Percentiles rank a stretch among this genome's conserved stretches.
These are phyloP conservation scores for Phaeosphaeriaceae sp. DNA, from an alignment of 2,329 filamentous ascomycete genomes.

Conservation along the genomic window DNA sequence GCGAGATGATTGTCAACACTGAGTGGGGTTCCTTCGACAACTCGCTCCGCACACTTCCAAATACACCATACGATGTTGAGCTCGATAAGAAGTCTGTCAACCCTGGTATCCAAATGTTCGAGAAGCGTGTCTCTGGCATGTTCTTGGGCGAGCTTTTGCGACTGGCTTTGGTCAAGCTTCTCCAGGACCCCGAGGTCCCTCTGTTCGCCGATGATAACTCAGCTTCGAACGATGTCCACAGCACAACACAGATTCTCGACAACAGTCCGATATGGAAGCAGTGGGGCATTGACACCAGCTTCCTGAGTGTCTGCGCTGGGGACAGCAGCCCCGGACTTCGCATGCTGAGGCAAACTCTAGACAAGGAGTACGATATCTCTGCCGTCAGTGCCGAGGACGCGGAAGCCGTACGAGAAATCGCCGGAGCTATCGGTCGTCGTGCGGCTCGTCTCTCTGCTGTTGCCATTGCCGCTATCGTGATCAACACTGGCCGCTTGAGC, in stretches of 20 bases:
- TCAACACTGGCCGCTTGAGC: slow-evolving; percentile 77
- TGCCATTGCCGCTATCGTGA: slow-evolving; percentile 82
- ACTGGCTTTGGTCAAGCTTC: slow-evolving; percentile 74
- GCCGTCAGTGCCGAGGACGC: slow-evolving; percentile 84
- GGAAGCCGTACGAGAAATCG: slow-evolving; percentile 83
- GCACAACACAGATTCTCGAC: slow-evolving; percentile 67
- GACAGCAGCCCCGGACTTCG: slow-evolving; percentile 77
- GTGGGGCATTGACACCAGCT: slow-evolving; percentile 91
- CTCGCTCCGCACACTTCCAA: slow-evolving; percentile 84
- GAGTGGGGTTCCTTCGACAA: slow-evolving; percentile 99
- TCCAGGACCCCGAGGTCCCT: slow-evolving; percentile 70
- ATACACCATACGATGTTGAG: slow-evolving; percentile 80
- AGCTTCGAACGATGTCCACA: slow-evolving; percentile 70
- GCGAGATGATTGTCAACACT: slow-evolving; percentile 96
- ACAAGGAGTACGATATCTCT: slow-evolving; percentile 77
- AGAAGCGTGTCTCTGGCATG: slow-evolving; percentile 98
- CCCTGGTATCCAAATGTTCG: slow-evolving; percentile 96
- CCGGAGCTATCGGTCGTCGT: slow-evolving; percentile 84
- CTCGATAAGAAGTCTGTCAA: slow-evolving; percentile 86
- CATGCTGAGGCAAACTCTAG: slow-evolving; percentile 78
- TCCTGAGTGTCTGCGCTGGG: slow-evolving; percentile 85
- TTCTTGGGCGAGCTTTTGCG: slow-evolving; percentile 95
- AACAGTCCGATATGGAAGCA: slow-evolving; percentile 73
- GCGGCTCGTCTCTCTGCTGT: slow-evolving; percentile 88
- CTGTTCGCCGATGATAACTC: slow-evolving; percentile 82